Evolutionary conservation across 2,329 filamentous ascomycete genomes (phyloP).

Genomic region (Trichoderma atrobrunneum): DNA sequence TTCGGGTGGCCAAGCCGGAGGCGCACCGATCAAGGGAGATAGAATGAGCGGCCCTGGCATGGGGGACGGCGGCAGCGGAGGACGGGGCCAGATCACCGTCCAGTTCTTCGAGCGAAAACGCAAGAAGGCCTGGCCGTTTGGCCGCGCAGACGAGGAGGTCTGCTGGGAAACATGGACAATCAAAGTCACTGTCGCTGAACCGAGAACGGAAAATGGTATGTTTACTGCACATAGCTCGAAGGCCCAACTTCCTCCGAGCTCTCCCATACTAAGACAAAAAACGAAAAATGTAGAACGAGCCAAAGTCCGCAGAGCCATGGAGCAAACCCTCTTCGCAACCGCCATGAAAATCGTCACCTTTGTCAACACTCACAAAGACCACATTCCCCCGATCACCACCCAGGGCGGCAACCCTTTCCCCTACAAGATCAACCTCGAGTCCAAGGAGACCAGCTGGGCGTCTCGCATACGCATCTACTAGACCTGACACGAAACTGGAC

Average conservation of each 20-base stretch:
- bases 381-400: constrained; percentile 95
- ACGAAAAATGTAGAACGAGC: constrained; percentile 62
- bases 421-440: constrained; percentile 87
- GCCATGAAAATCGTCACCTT: constrained; percentile 86
- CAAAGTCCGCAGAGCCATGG: constrained; percentile 88
- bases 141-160: constrained; percentile 82
- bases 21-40: constrained; percentile 39
- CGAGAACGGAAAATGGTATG: constrained; percentile 82
- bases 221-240: constrained; percentile 15
- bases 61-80: constrained; percentile 46
- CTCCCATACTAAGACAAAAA: background rate
- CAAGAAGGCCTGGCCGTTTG: constrained; percentile 71
- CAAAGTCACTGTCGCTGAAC: constrained; percentile 88
- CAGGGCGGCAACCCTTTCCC: constrained; percentile 93
- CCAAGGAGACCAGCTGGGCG: constrained; percentile 73
- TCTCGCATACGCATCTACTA: constrained; percentile 74
- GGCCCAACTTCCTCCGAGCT: background rate
- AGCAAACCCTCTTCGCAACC: constrained; percentile 80
- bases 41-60: constrained; percentile 13
- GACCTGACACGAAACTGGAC: background rate
- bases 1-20: constrained; percentile 20
- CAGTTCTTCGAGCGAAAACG: constrained; percentile 95
- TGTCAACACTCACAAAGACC: constrained; percentile 86
- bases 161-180: constrained; percentile 97
- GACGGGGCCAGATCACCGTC: constrained; percentile 75